Percentiles rank a stretch among this genome's conserved stretches.
Conservation (phyloP, 345 rosid genomes). For the Populus davidiana region DNA sequence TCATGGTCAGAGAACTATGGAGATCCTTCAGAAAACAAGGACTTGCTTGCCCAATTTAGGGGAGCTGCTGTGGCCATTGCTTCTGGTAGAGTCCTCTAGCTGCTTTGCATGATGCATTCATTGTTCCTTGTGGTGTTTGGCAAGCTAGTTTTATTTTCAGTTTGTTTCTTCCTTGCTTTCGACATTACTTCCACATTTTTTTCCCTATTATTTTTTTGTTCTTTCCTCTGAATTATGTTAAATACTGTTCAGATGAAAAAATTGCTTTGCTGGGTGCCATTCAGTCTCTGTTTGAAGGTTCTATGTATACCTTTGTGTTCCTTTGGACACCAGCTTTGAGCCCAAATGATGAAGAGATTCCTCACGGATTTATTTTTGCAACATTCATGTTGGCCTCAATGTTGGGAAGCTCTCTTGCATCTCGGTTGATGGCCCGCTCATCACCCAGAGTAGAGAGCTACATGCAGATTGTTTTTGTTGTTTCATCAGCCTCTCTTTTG, state of each 20-base stretch:
- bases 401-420: constrained; percentile 96
- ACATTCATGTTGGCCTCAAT: constrained; percentile 96
- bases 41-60: constrained; percentile 41
- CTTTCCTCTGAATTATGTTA: constrained; percentile 6
- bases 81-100: constrained; percentile 15
- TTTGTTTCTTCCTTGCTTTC: background rate
- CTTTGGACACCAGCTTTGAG: constrained; percentile 97
- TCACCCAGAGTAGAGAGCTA: constrained; percentile 77
- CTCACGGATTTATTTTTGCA: constrained; percentile 96
- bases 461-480: constrained; percentile 80
- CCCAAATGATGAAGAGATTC: constrained; percentile 86
- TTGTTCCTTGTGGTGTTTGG: background rate
- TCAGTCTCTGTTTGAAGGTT: constrained; percentile 94
- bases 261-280: constrained; percentile 94
- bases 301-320: constrained; percentile 98
- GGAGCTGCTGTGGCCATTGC: constrained; percentile 35
- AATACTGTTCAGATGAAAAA: constrained; percentile 67
- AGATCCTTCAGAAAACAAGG: constrained; percentile 61
- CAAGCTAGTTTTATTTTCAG: background rate
- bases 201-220: background rate
- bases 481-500: constrained; percentile 67
- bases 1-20: constrained; percentile 72
- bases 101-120: background rate
- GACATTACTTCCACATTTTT: background rate
- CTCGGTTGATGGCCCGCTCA: constrained; percentile 75